These are phyloP conservation scores for Chytriomyces sp. DNA, from an alignment of 192 early-diverging fungal genomes.

Conservation along the genomic window DNA sequence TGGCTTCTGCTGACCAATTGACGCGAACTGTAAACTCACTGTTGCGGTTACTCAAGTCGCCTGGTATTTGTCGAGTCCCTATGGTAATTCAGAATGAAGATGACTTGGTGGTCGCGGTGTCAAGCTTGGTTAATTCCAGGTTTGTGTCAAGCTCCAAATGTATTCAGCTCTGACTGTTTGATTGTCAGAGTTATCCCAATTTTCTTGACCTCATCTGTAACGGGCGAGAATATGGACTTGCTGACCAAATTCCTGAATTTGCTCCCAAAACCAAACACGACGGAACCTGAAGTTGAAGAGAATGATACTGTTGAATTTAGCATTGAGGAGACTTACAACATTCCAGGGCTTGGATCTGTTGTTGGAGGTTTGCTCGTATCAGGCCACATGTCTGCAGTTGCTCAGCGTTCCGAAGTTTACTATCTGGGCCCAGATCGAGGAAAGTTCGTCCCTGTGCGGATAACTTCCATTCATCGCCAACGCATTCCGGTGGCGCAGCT, in stretches of 20 bases:
- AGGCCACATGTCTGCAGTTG: conserved; percentile 35
- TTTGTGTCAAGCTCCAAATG: conserved; percentile 4
- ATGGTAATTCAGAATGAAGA: conserved; percentile 52
- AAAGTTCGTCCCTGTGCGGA: conserved; percentile 63
- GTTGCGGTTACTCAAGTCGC: conserved; percentile 43
- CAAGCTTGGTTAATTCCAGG: conserved; percentile 33
- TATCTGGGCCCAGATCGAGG: conserved; percentile 73
- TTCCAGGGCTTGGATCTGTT: conserved; percentile 60
- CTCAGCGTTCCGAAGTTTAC: conserved; percentile 27
- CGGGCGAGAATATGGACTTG: conserved; percentile 69
- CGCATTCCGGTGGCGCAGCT: conserved; percentile 72
- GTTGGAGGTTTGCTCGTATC: conserved; percentile 47
- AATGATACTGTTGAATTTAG: conserved; percentile 51
- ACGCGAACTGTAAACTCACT: conserved; percentile 48
- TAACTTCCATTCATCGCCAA: conserved; percentile 82
- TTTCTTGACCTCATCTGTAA: conserved; percentile 83
- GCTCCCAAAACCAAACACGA: conserved; percentile 61
- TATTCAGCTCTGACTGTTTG: neutral
- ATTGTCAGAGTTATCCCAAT: conserved; percentile 70
- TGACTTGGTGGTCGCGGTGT: conserved; percentile 42
- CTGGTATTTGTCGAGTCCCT: conserved; percentile 49
- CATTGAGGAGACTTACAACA: conserved; percentile 82
- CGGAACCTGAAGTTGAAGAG: conserved; percentile 33
- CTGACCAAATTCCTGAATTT: conserved; percentile 70
- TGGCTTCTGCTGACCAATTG: conserved; percentile 45